Evolutionary conservation across 768 basidiomycete genomes (phyloP).

Genomic region (Baorangia bicolor): DNA sequence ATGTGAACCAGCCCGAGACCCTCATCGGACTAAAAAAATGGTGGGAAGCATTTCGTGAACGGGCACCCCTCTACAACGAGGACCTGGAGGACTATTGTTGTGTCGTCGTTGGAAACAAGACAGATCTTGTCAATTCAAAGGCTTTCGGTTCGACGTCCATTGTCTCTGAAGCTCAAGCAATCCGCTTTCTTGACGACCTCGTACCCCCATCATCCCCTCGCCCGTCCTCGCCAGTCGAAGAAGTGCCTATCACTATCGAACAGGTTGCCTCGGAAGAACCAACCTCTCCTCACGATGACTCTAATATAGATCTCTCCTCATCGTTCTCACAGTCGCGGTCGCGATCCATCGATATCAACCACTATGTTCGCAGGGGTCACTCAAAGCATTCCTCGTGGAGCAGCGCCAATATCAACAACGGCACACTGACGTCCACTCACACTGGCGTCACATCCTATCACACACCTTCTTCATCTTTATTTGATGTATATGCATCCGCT

Average conservation of each 20-base stretch:
- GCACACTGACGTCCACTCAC: constrained; percentile 57
- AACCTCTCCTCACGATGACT: background rate
- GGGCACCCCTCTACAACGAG: constrained; percentile 65
- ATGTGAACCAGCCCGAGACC: constrained; percentile 66
- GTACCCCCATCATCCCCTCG: constrained; percentile 40
- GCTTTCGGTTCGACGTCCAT: constrained; percentile 16
- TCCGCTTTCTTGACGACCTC: constrained; percentile 55
- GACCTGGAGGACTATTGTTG: constrained; percentile 65
- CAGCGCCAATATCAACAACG: constrained; percentile 40
- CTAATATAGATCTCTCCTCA: constrained; percentile 20
- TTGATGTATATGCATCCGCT: constrained; percentile 60
- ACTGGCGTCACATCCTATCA: constrained; percentile 67
- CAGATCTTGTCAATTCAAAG: constrained; percentile 45
- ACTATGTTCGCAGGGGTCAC: constrained; percentile 26
- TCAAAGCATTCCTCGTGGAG: constrained; percentile 48
- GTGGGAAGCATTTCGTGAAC: constrained; percentile 75
- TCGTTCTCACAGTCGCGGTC: constrained; percentile 22
- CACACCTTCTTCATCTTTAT: constrained; percentile 78
- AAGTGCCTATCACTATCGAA: constrained; percentile 14
- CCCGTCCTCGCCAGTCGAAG: constrained; percentile 9
- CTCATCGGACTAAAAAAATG: constrained; percentile 61
- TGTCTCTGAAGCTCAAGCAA: constrained; percentile 45
- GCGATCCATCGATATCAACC: constrained; percentile 26
- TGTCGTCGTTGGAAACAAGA: constrained; percentile 77
- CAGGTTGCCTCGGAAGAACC: constrained; percentile 16